These are phyloP conservation scores for Aspergillus brasiliensis DNA, from an alignment of 2,329 filamentous ascomycete genomes.

Conservation along the genomic window DNA sequence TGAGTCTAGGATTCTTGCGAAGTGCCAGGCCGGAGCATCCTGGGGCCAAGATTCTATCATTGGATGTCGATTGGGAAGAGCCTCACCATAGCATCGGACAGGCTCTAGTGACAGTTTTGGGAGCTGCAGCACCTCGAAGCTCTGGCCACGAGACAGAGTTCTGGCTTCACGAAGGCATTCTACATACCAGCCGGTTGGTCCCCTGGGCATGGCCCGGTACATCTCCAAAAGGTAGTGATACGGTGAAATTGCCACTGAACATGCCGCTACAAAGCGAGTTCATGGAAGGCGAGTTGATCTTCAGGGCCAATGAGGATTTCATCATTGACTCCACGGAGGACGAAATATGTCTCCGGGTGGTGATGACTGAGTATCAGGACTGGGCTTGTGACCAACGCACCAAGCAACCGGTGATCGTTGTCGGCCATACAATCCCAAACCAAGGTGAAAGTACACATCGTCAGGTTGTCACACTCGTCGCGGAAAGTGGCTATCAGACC, in stretches of 20 bases:
- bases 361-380: neutral
- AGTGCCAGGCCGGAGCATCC: slow-evolving; percentile 1
- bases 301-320: neutral
- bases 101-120: neutral
- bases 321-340: neutral
- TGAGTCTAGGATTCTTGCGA: slow-evolving; percentile 5
- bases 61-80: slow-evolving; percentile 1
- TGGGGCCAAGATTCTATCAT: neutral
- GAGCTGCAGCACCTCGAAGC: neutral
- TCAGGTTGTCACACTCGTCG: neutral
- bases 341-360: neutral
- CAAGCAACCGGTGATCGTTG: neutral
- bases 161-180: slow-evolving; percentile 3
- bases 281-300: neutral
- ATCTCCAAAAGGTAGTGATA: neutral
- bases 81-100: neutral
- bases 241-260: neutral
- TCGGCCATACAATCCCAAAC: neutral
- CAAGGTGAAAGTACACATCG: neutral
- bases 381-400: neutral
- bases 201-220: neutral
- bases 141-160: slow-evolving; percentile 5
- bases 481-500: neutral
- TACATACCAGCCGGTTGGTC: neutral
- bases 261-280: neutral